phyloP scores from a whole-genome alignment of 2,329 filamentous ascomycete species.

The Penicillium sp. region DNA sequence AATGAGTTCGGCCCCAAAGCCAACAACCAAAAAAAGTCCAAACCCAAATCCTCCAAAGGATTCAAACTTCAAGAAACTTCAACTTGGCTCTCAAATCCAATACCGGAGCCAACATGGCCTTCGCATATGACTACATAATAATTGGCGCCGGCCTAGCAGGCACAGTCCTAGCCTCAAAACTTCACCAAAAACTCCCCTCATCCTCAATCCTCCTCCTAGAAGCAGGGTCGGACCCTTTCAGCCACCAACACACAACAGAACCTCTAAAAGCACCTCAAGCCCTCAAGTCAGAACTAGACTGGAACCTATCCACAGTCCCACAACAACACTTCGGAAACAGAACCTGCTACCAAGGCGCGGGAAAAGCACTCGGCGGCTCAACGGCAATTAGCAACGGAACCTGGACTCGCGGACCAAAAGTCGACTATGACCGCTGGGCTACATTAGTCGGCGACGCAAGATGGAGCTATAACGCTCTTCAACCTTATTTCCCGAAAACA shows the following conservation, averaged over 20 bases:
- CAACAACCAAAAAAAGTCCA: background rate
- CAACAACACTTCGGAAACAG: background rate
- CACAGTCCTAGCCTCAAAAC: constrained; percentile 29
- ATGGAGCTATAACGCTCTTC: background rate
- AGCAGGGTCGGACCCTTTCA: constrained; percentile 27
- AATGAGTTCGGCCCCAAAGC: background rate
- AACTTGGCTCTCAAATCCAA: too few species aligned
- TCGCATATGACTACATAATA: constrained; percentile 23
- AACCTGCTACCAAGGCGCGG: background rate
- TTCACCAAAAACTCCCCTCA: constrained; percentile 19
- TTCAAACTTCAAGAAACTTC: too few species aligned
- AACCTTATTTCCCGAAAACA: background rate
- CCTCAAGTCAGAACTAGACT: background rate
- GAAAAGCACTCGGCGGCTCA: background rate
- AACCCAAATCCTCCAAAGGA: too few species aligned
- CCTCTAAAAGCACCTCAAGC: too few species aligned
- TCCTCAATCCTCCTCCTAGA: constrained; percentile 33
- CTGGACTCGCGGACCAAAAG: background rate
- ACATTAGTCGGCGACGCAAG: background rate
- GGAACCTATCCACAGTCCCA: background rate
- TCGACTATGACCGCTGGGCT: constrained; percentile 3
- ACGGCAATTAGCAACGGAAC: background rate
- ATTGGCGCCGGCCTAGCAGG: constrained; percentile 33
- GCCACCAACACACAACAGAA: background rate
- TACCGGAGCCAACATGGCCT: background rate